Evolutionary conservation across 2,329 filamentous ascomycete genomes (phyloP).

Genomic region (Aspergillus sp.): DNA sequence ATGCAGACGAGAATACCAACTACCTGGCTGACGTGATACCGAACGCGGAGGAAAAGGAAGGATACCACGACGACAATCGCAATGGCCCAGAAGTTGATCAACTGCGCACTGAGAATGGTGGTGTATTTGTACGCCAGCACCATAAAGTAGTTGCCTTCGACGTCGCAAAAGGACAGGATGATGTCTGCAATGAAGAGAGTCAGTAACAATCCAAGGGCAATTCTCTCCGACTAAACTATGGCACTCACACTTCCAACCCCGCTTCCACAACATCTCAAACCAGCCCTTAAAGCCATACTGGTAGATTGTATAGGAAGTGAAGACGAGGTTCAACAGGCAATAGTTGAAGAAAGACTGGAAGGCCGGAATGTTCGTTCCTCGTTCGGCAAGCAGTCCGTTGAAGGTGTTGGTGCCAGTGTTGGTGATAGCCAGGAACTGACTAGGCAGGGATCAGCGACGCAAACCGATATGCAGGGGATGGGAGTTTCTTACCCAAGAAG

Average conservation of each 20-base stretch:
- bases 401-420: conserved; percentile 95
- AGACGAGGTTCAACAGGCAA: conserved; percentile 78
- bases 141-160: conserved; percentile 97
- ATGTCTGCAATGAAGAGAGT: conserved; percentile 57
- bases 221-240: neutral
- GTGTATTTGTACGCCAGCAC: conserved; percentile 93
- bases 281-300: conserved; percentile 77
- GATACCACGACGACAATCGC: conserved; percentile 87
- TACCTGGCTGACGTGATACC: conserved; percentile 87
- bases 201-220: conserved; percentile 1
- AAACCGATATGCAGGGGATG: neutral
- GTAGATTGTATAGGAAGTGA: conserved; percentile 78
- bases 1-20: conserved; percentile 86
- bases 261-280: conserved; percentile 63
- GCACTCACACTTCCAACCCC: conserved; percentile 79
- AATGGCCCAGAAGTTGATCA: conserved; percentile 99
- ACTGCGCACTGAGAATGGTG: conserved; percentile 87
- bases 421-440: conserved; percentile 82
- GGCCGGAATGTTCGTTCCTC: conserved; percentile 81
- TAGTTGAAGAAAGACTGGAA: conserved; percentile 98
- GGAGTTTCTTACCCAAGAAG: conserved; percentile 64
- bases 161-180: conserved; percentile 89
- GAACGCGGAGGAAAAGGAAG: conserved; percentile 79
- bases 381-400: conserved; percentile 70
- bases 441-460: conserved; percentile 32